Evolutionary conservation across 768 basidiomycete genomes (phyloP), one percentile per base, ranked within the genome.

Genomic region (Leccinum sublutescens): DNA sequence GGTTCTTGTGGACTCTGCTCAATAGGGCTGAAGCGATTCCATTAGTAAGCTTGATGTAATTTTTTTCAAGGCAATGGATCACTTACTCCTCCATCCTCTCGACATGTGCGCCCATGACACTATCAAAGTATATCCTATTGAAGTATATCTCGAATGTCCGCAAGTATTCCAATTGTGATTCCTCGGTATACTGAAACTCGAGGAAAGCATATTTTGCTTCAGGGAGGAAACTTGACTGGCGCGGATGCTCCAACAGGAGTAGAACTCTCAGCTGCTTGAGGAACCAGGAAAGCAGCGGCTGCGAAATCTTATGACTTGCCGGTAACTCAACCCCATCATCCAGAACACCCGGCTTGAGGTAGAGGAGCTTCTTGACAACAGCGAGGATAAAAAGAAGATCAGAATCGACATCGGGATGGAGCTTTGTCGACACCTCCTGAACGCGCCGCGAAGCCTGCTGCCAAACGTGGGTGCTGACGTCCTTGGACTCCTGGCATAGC

Each of bases 131-230:
- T 33, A 33, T 33, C 31, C 5, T 56, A 29, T 56, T 48, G 19
- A 58, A 25, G n/a, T 53, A 58, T 25, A 54, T 48, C 36, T 58
- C 57, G 33, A 58, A 58, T 5, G 57, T 58, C n/a, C 23, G 40
- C 9, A 40, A 58, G 25, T 53, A 58, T 36, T 58, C 43, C 12
- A 54, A 36, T 12, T 54, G 38, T 2, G 40, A 48, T 9, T 54
- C 45, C 34, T 58, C 52, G 3, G 33, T 12, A 52, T 45, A 58
- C 33, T 48, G 14, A 10, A 58, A n/a, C 33, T 36, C 45, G 29
- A 53, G 43, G 25, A 58, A 58, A 15, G 47, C 43, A 27, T 34
- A 52, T 36, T 34, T 25, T 48, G 52, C 57, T 29, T 58, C 57
- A 23, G 51, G 21, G 23, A 58, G 47, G 45, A 58, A 58, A 53